These are phyloP conservation scores for Exophiala aquamarina DNA, from an alignment of 2,329 filamentous ascomycete species.

Conservation along the genomic window DNA sequence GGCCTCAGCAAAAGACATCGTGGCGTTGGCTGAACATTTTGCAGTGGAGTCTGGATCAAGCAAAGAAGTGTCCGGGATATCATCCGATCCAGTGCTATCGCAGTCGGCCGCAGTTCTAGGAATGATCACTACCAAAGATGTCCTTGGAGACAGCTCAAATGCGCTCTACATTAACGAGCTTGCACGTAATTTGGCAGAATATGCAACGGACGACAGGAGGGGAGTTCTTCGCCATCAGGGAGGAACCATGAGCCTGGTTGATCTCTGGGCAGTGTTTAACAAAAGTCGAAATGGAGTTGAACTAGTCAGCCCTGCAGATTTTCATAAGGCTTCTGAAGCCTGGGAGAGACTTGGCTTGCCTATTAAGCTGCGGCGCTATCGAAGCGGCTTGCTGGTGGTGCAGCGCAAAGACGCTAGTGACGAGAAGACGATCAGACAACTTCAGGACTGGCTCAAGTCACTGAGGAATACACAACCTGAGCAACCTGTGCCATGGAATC, in stretches of 20 bases:
- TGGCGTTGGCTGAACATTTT: slow-evolving; percentile 87
- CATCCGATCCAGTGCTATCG: slow-evolving; percentile 72
- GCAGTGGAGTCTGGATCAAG: slow-evolving; percentile 64
- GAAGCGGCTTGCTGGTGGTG: slow-evolving; percentile 90
- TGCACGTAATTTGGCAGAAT: slow-evolving; percentile 81
- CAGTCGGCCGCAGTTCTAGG: slow-evolving; percentile 83
- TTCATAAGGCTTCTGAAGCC: slow-evolving; percentile 81
- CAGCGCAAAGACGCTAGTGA: slow-evolving; percentile 86
- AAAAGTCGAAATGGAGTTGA: slow-evolving; percentile 89
- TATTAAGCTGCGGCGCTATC: slow-evolving; percentile 83
- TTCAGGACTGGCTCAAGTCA: slow-evolving; percentile 75
- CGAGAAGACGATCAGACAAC: slow-evolving; percentile 76
- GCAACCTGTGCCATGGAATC: slow-evolving; percentile 71
- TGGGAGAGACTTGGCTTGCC: slow-evolving; percentile 89
- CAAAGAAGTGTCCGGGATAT: slow-evolving; percentile 51
- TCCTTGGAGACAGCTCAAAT: slow-evolving; percentile 75
- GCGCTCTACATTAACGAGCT: slow-evolving; percentile 87
- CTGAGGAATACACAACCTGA: slow-evolving; percentile 59
- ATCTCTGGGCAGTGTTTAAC: slow-evolving; percentile 94
- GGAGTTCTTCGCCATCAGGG: slow-evolving; percentile 77
- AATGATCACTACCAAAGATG: slow-evolving; percentile 91
- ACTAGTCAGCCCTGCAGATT: slow-evolving; percentile 85
- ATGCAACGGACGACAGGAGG: slow-evolving; percentile 78
- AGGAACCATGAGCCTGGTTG: slow-evolving; percentile 84
- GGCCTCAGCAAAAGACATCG: slow-evolving; percentile 95